Evolutionary conservation across 768 basidiomycete genomes (phyloP).

Genomic region (Antrodiella citrinella): DNA sequence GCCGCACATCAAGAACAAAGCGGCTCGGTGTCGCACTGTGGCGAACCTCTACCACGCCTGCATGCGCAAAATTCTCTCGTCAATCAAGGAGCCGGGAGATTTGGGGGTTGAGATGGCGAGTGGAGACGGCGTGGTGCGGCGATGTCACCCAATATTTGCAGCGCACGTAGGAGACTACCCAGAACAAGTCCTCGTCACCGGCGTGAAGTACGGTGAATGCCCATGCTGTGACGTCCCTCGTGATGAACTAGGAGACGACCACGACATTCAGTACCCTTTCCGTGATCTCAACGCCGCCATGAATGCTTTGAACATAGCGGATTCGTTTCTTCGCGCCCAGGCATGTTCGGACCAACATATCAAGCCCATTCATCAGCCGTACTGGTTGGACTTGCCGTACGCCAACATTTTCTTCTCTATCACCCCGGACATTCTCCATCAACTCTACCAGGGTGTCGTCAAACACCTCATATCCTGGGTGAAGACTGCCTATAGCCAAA

Average conservation of each 20-base stretch:
- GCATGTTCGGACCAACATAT: conserved; percentile 9
- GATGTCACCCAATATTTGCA: no score
- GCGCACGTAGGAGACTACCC: conserved; percentile 6
- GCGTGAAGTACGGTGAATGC: neutral
- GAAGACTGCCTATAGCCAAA: neutral
- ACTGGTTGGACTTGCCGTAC: conserved; percentile 16
- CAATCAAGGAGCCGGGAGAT: conserved; percentile 5
- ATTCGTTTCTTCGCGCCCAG: neutral
- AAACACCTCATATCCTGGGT: conserved; percentile 19
- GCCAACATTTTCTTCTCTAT: conserved; percentile 16
- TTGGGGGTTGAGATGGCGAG: conserved; percentile 13
- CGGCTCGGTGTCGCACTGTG: conserved; percentile 12
- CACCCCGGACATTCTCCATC: conserved; percentile 19
- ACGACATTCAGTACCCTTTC: neutral
- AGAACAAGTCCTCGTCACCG: conserved; percentile 3
- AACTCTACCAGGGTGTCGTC: conserved; percentile 19
- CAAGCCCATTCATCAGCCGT: conserved; percentile 13
- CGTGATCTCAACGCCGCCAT: neutral
- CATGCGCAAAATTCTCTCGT: conserved; percentile 8
- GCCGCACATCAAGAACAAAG: conserved; percentile 13
- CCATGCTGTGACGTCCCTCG: neutral
- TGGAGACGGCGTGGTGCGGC: conserved; percentile 12
- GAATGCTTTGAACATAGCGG: neutral
- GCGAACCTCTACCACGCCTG: conserved; percentile 19
- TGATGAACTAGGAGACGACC: neutral